These are phyloP conservation scores for Verticillium klebahnii DNA, from an alignment of 2,329 filamentous ascomycete genomes.

Conservation along the genomic window DNA sequence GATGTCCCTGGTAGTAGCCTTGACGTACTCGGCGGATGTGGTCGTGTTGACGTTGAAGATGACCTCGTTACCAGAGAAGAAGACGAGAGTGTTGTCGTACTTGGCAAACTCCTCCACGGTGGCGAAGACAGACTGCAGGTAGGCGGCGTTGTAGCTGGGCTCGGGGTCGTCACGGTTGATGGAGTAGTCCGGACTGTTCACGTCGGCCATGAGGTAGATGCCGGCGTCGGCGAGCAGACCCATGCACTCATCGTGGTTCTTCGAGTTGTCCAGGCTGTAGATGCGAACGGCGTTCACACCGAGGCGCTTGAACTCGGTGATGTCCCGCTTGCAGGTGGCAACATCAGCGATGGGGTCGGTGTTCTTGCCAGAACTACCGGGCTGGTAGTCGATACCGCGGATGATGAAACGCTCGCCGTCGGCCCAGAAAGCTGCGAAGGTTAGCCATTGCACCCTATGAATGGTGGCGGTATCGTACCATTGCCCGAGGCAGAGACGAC, in stretches of 20 bases:
- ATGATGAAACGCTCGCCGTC: conserved; percentile 52
- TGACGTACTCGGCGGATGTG: conserved; percentile 66
- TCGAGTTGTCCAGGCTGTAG: conserved; percentile 86
- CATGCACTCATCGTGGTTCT: conserved; percentile 80
- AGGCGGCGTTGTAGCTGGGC: conserved; percentile 79
- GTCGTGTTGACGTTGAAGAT: conserved; percentile 67
- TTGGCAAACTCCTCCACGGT: conserved; percentile 79
- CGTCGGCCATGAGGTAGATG: conserved; percentile 88
- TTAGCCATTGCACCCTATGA: not conserved
- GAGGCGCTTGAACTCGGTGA: conserved; percentile 75
- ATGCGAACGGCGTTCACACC: conserved; percentile 90
- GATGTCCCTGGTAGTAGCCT: conserved; percentile 74
- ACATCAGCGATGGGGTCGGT: conserved; percentile 73
- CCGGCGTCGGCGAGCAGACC: conserved; percentile 70
- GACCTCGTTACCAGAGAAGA: conserved; percentile 80
- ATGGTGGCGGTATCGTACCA: conserved; percentile 18
- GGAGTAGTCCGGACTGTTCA: conserved; percentile 86
- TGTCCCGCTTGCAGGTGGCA: conserved; percentile 70
- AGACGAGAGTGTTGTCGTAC: conserved; percentile 83
- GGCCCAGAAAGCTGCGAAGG: conserved; percentile 49
- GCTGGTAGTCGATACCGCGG: conserved; percentile 59
- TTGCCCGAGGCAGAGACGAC: conserved; percentile 51
- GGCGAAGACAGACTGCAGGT: conserved; percentile 80
- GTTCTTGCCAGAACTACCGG: conserved; percentile 50
- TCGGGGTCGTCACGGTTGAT: conserved; percentile 71